Evolutionary conservation across 1,139 yeast species (phyloP), one percentile per base, ranked within the genome.

Genomic region (Debaryomyces fabryi): DNA sequence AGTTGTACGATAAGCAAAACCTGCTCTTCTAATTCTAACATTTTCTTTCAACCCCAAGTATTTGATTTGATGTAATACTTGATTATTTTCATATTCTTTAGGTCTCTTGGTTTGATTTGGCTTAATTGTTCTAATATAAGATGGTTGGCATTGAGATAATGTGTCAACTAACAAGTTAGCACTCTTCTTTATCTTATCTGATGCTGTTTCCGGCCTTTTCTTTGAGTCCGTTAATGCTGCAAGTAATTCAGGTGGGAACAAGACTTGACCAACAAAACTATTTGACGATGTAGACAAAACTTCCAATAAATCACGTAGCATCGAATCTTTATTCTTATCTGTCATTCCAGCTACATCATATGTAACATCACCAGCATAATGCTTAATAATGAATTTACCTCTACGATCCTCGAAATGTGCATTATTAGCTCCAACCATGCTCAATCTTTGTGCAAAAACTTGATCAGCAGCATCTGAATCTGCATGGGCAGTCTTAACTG

Each of bases 401-500:
- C 89, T 86, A 61, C 99, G 85, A 58, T 89, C 83, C 63, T 92
- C 97, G 62, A 95, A 91, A 68, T 95, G 96, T 36, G 88, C 86
- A 66, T 92, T 92, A 33, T 81, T 71, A 3, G 92, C 76, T 20
- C 80, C 80, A 50, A 95, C 88, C 83, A 90, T 78, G 55, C 91
- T 88, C 60, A 93, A 78, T 69, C 98, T 81, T 75, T 91, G 97
- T 32, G 95, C 88, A 69, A 95, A 95, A 2, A 96, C 90, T 71
- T 91, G 97, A 68, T 95, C 99, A 0, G 99, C 98, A 10, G 99
- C 99, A 49, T 77, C 81, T 1, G 97, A 88, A 65, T 95, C 99
- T 2, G 99, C 99, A 67, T 95, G 99, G 0, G 99, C 99, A 15
- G 98, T 95, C 44, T 97, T 97, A 64, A 92, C 86, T 0, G 98